Base-by-base conservation (phyloP, 2,329 filamentous ascomycete genomes). In the Hypoxylon sp. region DNA sequence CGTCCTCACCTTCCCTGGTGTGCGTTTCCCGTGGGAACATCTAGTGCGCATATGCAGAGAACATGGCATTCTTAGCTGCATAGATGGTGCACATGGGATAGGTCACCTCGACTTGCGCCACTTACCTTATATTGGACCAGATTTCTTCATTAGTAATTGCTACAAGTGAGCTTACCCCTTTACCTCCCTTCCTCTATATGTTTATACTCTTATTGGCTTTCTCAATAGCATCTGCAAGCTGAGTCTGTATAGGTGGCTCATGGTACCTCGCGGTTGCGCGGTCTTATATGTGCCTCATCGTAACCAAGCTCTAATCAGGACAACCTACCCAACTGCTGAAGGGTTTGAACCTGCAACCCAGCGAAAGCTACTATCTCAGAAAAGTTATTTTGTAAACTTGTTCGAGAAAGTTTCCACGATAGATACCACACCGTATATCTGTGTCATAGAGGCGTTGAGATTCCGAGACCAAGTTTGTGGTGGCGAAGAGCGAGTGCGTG, bases 81-180 rank as follows among this genome's bases (percentile, higher is more conserved):
- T 94, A 57, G 92, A 94, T 74, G 92, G 83, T 1, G 92, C 91
- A 0, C 92, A 94, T 76, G 87, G 86, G 0, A 80, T 93, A 32
- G 92, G 92, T 0, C 89, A 92, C 56, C 84, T 94, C n/a, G 83
- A 87, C 3, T 77, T 94, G 3, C 84, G 71, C 10, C 73, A 92
- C 76, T 79, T 93, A 32, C 77, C 77, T 1, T 75, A 76, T 13
- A 78, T 93, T 19, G 82, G 87, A 41, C 87, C 91, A 0, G 91
- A 94, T 78, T 94, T 94, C 79, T 89, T 93, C 72, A 85, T 91
- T 38, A 88, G 82, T 63, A 94, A 94, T 74, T 89, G 86, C 69
- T 89, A 93, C 79, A 93, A 93, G 76, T 78, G 68, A 71, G 75
- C 66, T 25, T 49, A 11, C 17, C 61, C n/a, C 13, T 43, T 58